Evolutionary conservation across 352 stramenopile species (phyloP).

Genomic region (Thraustochytrium striatum): DNA sequence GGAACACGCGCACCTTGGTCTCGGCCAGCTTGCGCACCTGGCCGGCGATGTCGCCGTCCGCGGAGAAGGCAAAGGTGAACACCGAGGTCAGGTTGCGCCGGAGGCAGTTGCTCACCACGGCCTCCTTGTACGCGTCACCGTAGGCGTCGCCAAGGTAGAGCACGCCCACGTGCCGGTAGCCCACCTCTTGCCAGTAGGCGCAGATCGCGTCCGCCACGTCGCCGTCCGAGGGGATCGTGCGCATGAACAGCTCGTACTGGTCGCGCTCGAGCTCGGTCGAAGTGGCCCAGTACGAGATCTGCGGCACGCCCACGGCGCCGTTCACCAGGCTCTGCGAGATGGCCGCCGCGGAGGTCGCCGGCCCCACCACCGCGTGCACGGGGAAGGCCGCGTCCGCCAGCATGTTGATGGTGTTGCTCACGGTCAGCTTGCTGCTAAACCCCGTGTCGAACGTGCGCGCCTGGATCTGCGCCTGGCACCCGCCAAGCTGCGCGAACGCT

Average conservation of each 20-base stretch:
- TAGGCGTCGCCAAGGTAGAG: constrained; percentile 48
- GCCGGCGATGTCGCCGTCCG: neutral
- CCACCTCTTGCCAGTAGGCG: constrained; percentile 6
- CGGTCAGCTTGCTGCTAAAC: neutral
- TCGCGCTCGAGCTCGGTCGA: constrained; percentile 34
- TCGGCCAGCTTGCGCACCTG: neutral
- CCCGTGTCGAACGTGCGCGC: neutral
- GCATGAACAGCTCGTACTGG: constrained; percentile 16
- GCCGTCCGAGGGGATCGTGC: constrained; percentile 38
- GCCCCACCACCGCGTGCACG: neutral
- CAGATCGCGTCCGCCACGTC: neutral
- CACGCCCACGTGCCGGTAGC: constrained; percentile 9
- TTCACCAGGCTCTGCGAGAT: neutral
- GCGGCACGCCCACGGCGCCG: constrained; percentile 6
- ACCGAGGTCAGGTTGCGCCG: too few species aligned
- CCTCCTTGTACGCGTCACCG: constrained; percentile 37
- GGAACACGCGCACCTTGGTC: neutral
- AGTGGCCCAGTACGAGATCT: constrained; percentile 46
- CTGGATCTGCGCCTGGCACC: neutral
- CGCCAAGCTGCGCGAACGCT: neutral
- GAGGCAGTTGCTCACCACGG: too few species aligned
- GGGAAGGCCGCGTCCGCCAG: neutral
- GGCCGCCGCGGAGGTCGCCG: neutral
- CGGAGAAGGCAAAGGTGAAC: too few species aligned
- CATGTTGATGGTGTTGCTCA: neutral